phyloP scores from a whole-genome alignment of 768 basidiomycete species.

The Tulasnella calospora region DNA sequence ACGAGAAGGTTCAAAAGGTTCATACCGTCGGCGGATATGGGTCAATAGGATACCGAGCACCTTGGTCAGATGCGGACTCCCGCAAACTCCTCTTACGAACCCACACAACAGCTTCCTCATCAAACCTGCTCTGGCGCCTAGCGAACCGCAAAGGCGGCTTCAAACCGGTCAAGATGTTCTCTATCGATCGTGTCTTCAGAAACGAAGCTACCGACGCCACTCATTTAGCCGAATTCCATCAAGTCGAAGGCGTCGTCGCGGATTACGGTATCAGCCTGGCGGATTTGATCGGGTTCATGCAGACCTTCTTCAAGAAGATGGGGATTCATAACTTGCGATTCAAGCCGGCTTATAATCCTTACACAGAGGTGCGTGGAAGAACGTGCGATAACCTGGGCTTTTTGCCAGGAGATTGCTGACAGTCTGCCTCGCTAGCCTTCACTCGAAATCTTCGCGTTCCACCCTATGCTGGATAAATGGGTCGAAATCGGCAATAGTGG shows the following conservation, averaged over 20 bases:
- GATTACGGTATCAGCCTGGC: slow-evolving; percentile 88
- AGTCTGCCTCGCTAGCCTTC: slow-evolving; percentile 60
- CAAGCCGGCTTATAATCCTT: slow-evolving; percentile 98
- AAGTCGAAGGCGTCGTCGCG: slow-evolving; percentile 99
- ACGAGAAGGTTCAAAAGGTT: slow-evolving; percentile 72
- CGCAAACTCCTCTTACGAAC: slow-evolving; percentile 89
- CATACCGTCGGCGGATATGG: slow-evolving; percentile 86
- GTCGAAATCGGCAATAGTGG: slow-evolving; percentile 99
- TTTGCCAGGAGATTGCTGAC: background rate
- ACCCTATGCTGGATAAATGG: slow-evolving; percentile 88
- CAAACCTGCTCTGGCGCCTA: slow-evolving; percentile 89
- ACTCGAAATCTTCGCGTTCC: slow-evolving; percentile 97
- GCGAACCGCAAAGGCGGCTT: slow-evolving; percentile 83
- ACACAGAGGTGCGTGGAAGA: slow-evolving; percentile 66
- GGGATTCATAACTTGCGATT: slow-evolving; percentile 89
- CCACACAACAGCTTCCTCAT: slow-evolving; percentile 93
- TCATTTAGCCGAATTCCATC: slow-evolving; percentile 98
- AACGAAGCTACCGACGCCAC: slow-evolving; percentile 99
- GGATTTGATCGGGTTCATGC: slow-evolving; percentile 72
- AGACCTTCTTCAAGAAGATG: slow-evolving; percentile 97
- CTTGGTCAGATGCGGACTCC: slow-evolving; percentile 90
- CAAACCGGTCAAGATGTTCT: slow-evolving; percentile 89
- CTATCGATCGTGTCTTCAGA: slow-evolving; percentile 96
- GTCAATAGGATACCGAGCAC: slow-evolving; percentile 94
- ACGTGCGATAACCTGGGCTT: background rate